phyloP scores from a whole-genome alignment of 2,329 filamentous ascomycete genomes.

The Diaporthe amygdali region DNA sequence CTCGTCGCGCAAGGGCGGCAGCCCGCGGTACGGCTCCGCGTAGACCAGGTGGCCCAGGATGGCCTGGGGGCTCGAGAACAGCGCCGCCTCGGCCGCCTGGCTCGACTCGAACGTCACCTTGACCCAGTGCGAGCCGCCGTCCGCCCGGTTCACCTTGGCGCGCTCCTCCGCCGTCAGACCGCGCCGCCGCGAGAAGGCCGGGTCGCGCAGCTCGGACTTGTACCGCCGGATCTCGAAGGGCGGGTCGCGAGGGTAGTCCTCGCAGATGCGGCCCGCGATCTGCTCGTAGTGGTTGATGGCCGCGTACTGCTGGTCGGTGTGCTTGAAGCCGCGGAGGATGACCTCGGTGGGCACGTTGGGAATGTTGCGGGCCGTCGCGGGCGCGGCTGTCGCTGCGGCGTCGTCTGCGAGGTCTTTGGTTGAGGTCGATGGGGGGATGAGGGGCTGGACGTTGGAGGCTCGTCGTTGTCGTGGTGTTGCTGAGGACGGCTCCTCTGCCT shows the following conservation, averaged over 20 bases:
- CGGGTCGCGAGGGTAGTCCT: slow-evolving; percentile 91
- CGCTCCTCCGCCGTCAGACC: slow-evolving; percentile 76
- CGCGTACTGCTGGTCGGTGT: slow-evolving; percentile 74
- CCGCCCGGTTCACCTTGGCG: slow-evolving; percentile 78
- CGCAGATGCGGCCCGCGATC: slow-evolving; percentile 84
- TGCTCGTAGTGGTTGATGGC: slow-evolving; percentile 89
- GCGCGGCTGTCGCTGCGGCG: slow-evolving; percentile 21
- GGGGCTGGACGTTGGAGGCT: slow-evolving; percentile 26
- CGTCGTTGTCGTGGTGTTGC: slow-evolving; percentile 16
- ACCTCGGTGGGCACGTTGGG: slow-evolving; percentile 68
- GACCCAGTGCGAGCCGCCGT: slow-evolving; percentile 90
- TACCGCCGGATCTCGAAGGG: slow-evolving; percentile 73
- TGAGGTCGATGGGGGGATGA: background rate
- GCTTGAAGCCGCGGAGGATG: slow-evolving; percentile 81
- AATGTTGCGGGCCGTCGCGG: slow-evolving; percentile 35
- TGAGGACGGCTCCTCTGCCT: slow-evolving; percentile 30
- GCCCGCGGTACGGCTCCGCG: slow-evolving; percentile 72
- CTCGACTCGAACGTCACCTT: slow-evolving; percentile 81
- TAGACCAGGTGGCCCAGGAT: slow-evolving; percentile 74
- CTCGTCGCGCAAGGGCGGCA: slow-evolving; percentile 68
- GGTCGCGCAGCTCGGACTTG: slow-evolving; percentile 75
- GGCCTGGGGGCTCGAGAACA: slow-evolving; percentile 73
- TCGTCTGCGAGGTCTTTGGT: slow-evolving; percentile 26
- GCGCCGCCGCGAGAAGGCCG: slow-evolving; percentile 69
- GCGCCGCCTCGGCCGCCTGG: slow-evolving; percentile 72